These are phyloP conservation scores for Schwanniomyces yamadae DNA, from an alignment of 805 yeast genomes.

Conservation along the genomic window DNA sequence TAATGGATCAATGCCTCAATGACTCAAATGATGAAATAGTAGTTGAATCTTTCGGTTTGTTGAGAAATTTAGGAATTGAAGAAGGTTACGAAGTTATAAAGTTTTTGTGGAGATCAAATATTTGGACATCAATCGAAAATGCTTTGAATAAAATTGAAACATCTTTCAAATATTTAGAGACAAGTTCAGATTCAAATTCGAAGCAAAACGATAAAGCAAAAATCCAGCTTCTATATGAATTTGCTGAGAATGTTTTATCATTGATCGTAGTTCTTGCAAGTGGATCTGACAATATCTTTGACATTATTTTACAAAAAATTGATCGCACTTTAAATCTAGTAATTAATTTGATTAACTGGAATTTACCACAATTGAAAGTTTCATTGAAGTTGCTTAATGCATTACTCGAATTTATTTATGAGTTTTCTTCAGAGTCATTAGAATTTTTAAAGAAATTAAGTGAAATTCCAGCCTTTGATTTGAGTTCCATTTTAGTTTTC, in stretches of 20 bases:
- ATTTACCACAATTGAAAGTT: conserved; percentile 33
- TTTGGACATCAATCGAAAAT: conserved; percentile 60
- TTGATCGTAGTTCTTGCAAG: conserved; percentile 65
- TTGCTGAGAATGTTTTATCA: conserved; percentile 70
- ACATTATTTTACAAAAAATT: conserved; percentile 46
- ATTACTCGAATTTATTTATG: conserved; percentile 56
- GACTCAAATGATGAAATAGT: conserved; percentile 74
- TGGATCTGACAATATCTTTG: conserved; percentile 51
- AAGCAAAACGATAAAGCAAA: conserved; percentile 39
- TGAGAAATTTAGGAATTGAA: conserved; percentile 77
- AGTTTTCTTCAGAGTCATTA: conserved; percentile 57
- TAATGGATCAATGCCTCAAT: conserved; percentile 62
- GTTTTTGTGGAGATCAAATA: conserved; percentile 72
- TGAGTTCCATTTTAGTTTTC: conserved; percentile 16
- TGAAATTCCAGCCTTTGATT: conserved; percentile 9
- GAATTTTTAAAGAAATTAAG: conserved; percentile 46
- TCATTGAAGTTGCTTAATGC: conserved; percentile 49
- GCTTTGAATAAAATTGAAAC: conserved; percentile 51
- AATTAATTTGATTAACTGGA: conserved; percentile 34
- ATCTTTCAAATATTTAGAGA: conserved; percentile 46
- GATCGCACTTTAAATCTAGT: conserved; percentile 40
- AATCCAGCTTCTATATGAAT: conserved; percentile 55
- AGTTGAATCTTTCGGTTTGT: conserved; percentile 75
- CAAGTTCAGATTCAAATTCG: conserved; percentile 16
- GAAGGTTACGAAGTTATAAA: conserved; percentile 84